These are phyloP conservation scores for Nematocida sp. DNA, from an alignment of 371 early-diverging fungal genomes.

Conservation along the genomic window DNA sequence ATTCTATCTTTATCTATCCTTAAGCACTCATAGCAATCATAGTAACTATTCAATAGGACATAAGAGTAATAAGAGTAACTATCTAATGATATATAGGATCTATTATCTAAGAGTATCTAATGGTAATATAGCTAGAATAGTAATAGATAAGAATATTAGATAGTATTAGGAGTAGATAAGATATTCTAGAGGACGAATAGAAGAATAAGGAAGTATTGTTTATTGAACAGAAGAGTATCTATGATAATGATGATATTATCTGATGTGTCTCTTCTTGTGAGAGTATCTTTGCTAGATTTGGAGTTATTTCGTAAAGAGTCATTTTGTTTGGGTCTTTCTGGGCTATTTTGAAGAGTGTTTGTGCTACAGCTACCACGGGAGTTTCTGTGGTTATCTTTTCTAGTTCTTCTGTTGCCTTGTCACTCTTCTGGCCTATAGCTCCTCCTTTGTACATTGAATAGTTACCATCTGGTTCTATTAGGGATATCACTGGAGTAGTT, in stretches of 20 bases:
- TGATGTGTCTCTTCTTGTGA: background rate
- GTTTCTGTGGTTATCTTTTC: background rate
- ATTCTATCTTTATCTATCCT: too few species aligned
- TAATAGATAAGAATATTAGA: too few species aligned
- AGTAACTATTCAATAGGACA: too few species aligned
- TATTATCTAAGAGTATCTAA: too few species aligned
- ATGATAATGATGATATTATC: conserved; percentile 11
- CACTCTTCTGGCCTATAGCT: conserved; percentile 67
- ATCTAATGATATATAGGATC: too few species aligned
- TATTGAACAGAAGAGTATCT: background rate
- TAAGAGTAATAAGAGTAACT: too few species aligned
- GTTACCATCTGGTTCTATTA: conserved; percentile 97
- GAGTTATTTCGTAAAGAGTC: conserved; percentile 32
- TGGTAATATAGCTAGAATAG: too few species aligned
- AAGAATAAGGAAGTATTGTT: too few species aligned
- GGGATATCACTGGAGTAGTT: conserved; percentile 79
- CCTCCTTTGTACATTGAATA: conserved; percentile 86
- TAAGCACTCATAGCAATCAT: too few species aligned
- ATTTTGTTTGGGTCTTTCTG: conserved; percentile 50
- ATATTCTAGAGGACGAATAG: too few species aligned
- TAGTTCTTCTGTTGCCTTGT: conserved; percentile 60
- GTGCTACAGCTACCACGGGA: conserved; percentile 10
- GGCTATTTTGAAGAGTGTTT: conserved; percentile 22
- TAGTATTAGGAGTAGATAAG: too few species aligned
- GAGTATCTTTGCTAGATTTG: conserved; percentile 22